phyloP scores from a whole-genome alignment of 139 green algal genomes.

The Coelastrella sp. region DNA sequence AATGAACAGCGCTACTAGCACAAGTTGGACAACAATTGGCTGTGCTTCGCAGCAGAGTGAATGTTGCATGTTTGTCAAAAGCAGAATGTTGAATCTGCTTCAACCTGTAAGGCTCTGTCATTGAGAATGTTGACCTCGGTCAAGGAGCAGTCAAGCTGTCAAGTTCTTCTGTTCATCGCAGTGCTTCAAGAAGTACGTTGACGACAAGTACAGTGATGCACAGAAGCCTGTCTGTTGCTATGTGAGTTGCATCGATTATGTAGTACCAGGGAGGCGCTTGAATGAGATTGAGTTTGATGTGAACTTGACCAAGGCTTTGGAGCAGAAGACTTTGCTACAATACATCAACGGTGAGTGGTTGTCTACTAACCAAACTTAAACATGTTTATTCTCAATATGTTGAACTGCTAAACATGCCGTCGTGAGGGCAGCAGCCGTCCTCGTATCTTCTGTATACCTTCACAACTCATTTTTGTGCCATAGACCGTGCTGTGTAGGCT shows the following conservation, averaged over 20 bases:
- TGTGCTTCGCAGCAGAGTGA: not conserved
- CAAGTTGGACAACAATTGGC: not conserved
- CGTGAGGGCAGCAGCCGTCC: too few relatives aligned
- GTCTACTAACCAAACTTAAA: not conserved
- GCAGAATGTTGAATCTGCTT: not conserved
- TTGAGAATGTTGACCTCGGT: not conserved
- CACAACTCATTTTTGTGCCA: not conserved
- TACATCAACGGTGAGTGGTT: not conserved
- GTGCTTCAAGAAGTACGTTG: too few relatives aligned
- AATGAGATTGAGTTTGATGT: not conserved
- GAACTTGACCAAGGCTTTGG: not conserved
- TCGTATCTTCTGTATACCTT: not conserved
- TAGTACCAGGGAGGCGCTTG: not conserved
- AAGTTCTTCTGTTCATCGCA: not conserved
- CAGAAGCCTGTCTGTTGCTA: not conserved
- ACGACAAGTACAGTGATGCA: not conserved
- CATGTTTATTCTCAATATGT: not conserved
- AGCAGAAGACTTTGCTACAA: not conserved
- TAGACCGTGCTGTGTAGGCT: not conserved
- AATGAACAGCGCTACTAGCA: not conserved
- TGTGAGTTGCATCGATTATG: not conserved
- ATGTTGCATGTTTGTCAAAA: not conserved
- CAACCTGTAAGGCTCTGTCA: not conserved
- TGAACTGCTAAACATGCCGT: not conserved
- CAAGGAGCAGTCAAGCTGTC: not conserved